A percentile compares a stretch with the other conserved stretches of the same genome.
phyloP scores from a whole-genome alignment of 495 filamentous ascomycete genomes.

The Penicilliopsis zonata region DNA sequence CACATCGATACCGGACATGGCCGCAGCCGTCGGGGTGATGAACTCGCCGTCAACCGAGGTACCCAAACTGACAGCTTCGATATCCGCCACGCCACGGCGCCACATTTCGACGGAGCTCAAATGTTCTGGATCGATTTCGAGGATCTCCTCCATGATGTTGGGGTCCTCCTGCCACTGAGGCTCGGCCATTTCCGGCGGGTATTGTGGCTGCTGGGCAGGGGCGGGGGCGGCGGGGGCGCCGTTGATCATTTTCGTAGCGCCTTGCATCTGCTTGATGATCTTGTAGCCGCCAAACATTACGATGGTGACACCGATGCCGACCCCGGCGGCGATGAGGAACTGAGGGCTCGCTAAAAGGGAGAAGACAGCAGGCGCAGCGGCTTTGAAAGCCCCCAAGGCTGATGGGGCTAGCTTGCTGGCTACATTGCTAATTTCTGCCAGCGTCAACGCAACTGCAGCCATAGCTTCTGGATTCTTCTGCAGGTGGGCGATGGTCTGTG shows the following conservation, averaged over 20 bases:
- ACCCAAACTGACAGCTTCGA: conserved; percentile 41
- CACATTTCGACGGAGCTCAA: conserved; percentile 65
- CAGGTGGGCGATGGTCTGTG: conserved; percentile 70
- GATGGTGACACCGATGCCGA: conserved; percentile 80
- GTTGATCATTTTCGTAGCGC: conserved; percentile 15
- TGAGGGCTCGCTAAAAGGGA: conserved; percentile 81
- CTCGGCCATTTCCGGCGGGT: too few species aligned
- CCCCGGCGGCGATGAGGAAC: conserved; percentile 83
- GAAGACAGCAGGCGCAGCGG: conserved; percentile 70
- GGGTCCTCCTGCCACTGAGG: conserved; percentile 2
- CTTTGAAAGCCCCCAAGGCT: conserved; percentile 61
- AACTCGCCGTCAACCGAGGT: conserved; percentile 77
- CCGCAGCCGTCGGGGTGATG: conserved; percentile 65
- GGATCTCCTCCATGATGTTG: conserved; percentile 42
- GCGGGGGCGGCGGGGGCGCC: conserved; percentile 1
- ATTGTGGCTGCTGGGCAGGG: too few species aligned
- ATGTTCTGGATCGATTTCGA: conserved; percentile 41
- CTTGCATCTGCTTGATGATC: conserved; percentile 77
- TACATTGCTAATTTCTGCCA: conserved; percentile 81
- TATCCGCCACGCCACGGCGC: conserved; percentile 74
- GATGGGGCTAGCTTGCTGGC: conserved; percentile 75
- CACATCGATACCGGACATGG: conserved; percentile 40
- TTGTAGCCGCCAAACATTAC: conserved; percentile 94
- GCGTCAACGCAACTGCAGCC: conserved; percentile 82
- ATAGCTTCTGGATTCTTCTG: conserved; percentile 89